phyloP scores from a whole-genome alignment of 2,329 filamentous ascomycete species.

The Cephalotrichum gorgonifer region DNA sequence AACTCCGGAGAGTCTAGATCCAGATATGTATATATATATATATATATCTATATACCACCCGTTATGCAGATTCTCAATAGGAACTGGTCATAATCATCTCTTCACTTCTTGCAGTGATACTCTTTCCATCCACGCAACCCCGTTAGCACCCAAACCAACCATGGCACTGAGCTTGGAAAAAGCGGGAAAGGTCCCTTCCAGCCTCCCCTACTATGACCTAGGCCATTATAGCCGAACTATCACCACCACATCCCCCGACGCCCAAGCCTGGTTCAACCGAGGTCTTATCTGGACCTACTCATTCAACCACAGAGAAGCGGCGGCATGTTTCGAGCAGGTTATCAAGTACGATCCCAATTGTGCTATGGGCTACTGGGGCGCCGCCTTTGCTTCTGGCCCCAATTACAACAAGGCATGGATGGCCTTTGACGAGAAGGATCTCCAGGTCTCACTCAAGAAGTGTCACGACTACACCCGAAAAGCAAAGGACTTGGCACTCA shows the following conservation, averaged over 20 bases:
- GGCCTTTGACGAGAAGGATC: conserved; percentile 52
- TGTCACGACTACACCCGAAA: conserved; percentile 24
- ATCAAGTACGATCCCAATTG: conserved; percentile 41
- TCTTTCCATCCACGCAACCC: too few relatives aligned
- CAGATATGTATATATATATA: too few relatives aligned
- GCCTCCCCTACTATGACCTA: conserved; percentile 57
- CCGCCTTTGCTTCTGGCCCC: conserved; percentile 61
- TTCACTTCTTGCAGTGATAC: too few relatives aligned
- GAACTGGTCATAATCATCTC: too few relatives aligned
- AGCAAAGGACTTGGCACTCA: conserved; percentile 28
- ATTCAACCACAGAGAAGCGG: conserved; percentile 68
- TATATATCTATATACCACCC: too few relatives aligned
- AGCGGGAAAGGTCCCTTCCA: too few relatives aligned
- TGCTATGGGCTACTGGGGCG: conserved; percentile 58
- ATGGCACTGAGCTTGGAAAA: too few relatives aligned
- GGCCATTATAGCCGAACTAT: conserved; percentile 47
- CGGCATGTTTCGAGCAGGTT: conserved; percentile 51
- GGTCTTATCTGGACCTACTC: conserved; percentile 63
- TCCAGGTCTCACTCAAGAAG: not conserved
- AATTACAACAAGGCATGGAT: conserved; percentile 74
- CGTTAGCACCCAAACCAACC: too few relatives aligned
- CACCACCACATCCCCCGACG: conserved; percentile 36
- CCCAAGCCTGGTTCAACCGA: conserved; percentile 60
- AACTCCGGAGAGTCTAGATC: too few relatives aligned
- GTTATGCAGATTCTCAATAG: too few relatives aligned